phyloP scores from a whole-genome alignment of 164 flowering plant species.

The Malania oleifera region DNA sequence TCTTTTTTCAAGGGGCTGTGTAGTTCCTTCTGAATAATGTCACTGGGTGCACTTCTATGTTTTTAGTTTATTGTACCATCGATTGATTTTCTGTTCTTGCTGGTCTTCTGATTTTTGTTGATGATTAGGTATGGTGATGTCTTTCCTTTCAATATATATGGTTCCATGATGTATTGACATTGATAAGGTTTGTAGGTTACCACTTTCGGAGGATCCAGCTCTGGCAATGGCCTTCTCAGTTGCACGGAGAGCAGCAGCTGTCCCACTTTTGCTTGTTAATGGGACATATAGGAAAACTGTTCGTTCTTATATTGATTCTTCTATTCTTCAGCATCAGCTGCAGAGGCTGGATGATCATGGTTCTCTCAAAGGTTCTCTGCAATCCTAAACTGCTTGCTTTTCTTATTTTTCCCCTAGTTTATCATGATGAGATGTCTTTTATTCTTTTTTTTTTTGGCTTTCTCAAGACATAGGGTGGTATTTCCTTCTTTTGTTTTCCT shows the following conservation, averaged over 20 bases:
- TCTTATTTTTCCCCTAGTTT: not conserved
- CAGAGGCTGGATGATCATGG: constrained; percentile 69
- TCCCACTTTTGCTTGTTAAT: constrained; percentile 84
- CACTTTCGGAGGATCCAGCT: constrained; percentile 97
- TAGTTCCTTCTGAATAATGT: not conserved
- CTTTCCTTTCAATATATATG: not conserved
- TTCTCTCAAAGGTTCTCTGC: constrained; percentile 68
- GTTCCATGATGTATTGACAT: constrained; percentile 6
- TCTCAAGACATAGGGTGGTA: too few species aligned
- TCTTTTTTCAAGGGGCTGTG: not conserved
- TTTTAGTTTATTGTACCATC: too few species aligned
- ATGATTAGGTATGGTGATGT: not conserved
- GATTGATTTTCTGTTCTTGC: too few species aligned
- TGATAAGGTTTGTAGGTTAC: constrained; percentile 43
- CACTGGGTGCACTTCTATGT: not conserved
- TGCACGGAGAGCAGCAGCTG: constrained; percentile 92
- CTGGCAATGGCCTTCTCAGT: constrained; percentile 99
- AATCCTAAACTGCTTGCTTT: not conserved
- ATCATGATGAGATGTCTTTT: not conserved
- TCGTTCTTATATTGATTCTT: constrained; percentile 83
- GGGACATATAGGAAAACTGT: constrained; percentile 83
- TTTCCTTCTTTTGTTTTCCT: too few species aligned
- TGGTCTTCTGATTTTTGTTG: not conserved
- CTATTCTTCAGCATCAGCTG: constrained; percentile 90
- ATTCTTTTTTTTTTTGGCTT: too few species aligned